Conservation (phyloP, 805 yeast genomes). For the Candida incommunis region DNA sequence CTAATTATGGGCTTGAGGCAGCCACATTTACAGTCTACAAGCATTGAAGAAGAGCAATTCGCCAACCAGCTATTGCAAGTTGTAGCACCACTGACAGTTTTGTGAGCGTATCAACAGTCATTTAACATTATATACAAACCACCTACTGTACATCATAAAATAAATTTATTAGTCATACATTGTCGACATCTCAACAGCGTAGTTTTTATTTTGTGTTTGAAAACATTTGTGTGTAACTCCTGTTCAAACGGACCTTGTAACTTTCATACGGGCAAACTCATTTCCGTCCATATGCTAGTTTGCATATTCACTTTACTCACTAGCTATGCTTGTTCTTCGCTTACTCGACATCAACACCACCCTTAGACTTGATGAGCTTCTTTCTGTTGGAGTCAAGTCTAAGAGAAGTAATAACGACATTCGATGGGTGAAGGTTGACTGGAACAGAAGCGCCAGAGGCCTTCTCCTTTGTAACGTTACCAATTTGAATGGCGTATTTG, state of each 20-base stretch:
- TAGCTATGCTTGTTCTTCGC: conserved; percentile 13
- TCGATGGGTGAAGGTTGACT: conserved; percentile 95
- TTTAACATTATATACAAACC: too few relatives aligned
- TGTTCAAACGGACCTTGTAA: too few relatives aligned
- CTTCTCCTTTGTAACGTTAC: conserved; percentile 95
- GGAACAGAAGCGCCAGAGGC: conserved; percentile 96
- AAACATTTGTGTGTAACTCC: neutral
- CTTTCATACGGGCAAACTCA: too few relatives aligned
- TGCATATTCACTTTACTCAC: too few relatives aligned
- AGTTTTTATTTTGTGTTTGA: neutral
- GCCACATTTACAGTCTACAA: too few relatives aligned
- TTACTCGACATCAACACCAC: conserved; percentile 86
- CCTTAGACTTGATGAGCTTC: conserved; percentile 93
- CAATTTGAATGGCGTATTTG: conserved; percentile 91
- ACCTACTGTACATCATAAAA: neutral
- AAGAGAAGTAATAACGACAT: conserved; percentile 96
- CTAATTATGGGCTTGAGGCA: too few relatives aligned
- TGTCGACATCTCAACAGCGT: neutral
- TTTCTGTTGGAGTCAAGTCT: conserved; percentile 98
- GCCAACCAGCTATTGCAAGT: too few relatives aligned
- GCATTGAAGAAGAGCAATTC: too few relatives aligned
- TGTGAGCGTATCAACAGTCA: too few relatives aligned
- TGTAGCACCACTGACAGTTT: too few relatives aligned
- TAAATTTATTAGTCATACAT: conserved; percentile 1
- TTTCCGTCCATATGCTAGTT: too few relatives aligned